phyloP scores from a whole-genome alignment of 306 rosid genomes.

The Sechiopsis laciniata region DNA sequence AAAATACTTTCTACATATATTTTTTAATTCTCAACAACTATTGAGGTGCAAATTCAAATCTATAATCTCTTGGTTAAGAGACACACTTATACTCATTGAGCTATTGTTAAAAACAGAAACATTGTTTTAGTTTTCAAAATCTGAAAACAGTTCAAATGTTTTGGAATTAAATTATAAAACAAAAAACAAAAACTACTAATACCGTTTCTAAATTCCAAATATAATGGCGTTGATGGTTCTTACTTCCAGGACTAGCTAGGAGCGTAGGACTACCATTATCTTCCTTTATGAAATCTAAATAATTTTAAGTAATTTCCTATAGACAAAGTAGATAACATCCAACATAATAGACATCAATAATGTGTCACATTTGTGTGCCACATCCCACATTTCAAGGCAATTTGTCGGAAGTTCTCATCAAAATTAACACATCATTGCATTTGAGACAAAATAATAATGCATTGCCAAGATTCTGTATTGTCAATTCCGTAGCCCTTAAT shows the following conservation, averaged over 20 bases:
- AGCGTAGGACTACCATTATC: not conserved
- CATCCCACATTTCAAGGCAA: not conserved
- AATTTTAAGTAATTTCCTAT: not conserved
- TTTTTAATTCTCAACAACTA: no score
- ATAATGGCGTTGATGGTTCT: not conserved
- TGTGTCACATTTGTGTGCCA: not conserved
- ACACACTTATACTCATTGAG: no score
- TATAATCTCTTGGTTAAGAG: no score
- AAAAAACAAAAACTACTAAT: not conserved
- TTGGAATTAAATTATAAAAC: not conserved
- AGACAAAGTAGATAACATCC: constrained; percentile 3
- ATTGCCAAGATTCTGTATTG: not conserved
- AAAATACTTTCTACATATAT: no score
- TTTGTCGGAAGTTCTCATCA: not conserved
- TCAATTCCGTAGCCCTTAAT: constrained; percentile 7
- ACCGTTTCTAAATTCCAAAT: no score
- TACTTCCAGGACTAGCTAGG: not conserved
- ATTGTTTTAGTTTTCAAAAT: not conserved
- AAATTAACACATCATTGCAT: not conserved
- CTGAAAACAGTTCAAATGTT: not conserved
- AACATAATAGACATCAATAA: not conserved
- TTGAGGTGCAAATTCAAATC: no score
- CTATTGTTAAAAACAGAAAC: not conserved
- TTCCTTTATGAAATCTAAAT: not conserved
- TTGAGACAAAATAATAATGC: not conserved